These are phyloP conservation scores for Rhynchospora tenuis DNA, from an alignment of 176 grass and related monocot genomes.

Conservation along the genomic window DNA sequence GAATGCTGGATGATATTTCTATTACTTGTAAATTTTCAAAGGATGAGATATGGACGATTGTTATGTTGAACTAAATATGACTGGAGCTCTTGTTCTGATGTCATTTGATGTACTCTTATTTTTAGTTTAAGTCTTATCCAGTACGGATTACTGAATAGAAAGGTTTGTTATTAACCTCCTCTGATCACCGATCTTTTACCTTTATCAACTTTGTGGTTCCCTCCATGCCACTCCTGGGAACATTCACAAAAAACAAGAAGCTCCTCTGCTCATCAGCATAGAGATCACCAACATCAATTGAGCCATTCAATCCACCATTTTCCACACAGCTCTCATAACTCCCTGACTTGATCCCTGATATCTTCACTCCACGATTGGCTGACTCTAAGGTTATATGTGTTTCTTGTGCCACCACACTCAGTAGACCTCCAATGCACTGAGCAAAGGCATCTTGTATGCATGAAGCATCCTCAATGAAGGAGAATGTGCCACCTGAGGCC, in stretches of 20 bases:
- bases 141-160: neutral
- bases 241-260: slow-evolving; percentile 40
- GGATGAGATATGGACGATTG: neutral
- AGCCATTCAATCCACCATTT: slow-evolving; percentile 24
- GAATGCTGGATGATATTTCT: neutral
- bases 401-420: slow-evolving; percentile 51
- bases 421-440: slow-evolving; percentile 69
- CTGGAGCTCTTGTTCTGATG: too few relatives aligned
- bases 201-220: slow-evolving; percentile 29
- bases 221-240: slow-evolving; percentile 7
- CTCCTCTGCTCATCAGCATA: slow-evolving; percentile 63
- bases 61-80: neutral
- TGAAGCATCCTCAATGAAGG: slow-evolving; percentile 50
- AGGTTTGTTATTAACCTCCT: neutral
- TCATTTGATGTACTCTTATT: neutral
- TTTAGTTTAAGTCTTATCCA: neutral
- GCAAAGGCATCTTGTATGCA: slow-evolving; percentile 72
- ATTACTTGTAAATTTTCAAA: neutral
- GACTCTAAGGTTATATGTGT: slow-evolving; percentile 17
- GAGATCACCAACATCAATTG: slow-evolving; percentile 34
- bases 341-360: slow-evolving; percentile 38
- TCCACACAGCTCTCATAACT: slow-evolving; percentile 45
- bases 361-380: slow-evolving; percentile 13
- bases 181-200: neutral
- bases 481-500: slow-evolving; percentile 60